A percentile compares a stretch with the other conserved stretches of the same genome.
These are phyloP conservation scores for Verbascum thapsus DNA, from an alignment of 257 asterid genomes.

Conservation along the genomic window DNA sequence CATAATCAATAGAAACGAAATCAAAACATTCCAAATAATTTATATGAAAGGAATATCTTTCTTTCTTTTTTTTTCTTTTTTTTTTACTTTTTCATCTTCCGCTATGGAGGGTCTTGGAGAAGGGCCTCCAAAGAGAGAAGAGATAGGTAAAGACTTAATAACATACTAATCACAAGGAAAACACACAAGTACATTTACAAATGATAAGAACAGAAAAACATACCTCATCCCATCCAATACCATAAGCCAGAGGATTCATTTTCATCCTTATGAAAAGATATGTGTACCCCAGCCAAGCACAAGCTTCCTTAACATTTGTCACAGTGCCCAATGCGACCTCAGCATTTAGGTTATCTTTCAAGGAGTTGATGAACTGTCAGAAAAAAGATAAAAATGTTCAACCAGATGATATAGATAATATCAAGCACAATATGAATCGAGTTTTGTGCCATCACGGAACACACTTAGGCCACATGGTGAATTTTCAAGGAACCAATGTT, in stretches of 20 bases:
- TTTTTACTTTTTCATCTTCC: background rate
- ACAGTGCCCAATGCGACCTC: slow-evolving; percentile 99
- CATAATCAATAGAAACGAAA: background rate
- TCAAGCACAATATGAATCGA: slow-evolving; percentile 17
- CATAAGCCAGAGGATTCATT: slow-evolving; percentile 97
- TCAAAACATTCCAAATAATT: background rate
- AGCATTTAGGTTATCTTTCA: slow-evolving; percentile 95
- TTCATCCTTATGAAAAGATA: slow-evolving; percentile 97
- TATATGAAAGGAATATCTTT: background rate
- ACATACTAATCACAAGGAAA: slow-evolving; percentile 8
- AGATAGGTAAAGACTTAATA: background rate
- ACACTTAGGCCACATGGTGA: slow-evolving; percentile 10
- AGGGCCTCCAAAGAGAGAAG: background rate
- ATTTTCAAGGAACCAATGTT: slow-evolving; percentile 18
- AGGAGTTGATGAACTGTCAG: slow-evolving; percentile 85
- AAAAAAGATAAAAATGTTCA: slow-evolving; percentile 26
- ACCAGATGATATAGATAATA: slow-evolving; percentile 20
- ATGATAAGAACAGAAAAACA: slow-evolving; percentile 16
- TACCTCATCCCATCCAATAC: slow-evolving; percentile 99
- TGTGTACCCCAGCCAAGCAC: slow-evolving; percentile 99
- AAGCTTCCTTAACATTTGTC: slow-evolving; percentile 98
- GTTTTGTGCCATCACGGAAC: background rate
- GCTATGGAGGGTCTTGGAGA: background rate
- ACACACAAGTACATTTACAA: slow-evolving; percentile 17
- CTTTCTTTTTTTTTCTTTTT: background rate